A percentile compares a stretch with the other conserved stretches of the same genome.
These are phyloP conservation scores for Cryptococcus sp. DNA, from an alignment of 1,284 basidiomycete genomes.

Conservation along the genomic window DNA sequence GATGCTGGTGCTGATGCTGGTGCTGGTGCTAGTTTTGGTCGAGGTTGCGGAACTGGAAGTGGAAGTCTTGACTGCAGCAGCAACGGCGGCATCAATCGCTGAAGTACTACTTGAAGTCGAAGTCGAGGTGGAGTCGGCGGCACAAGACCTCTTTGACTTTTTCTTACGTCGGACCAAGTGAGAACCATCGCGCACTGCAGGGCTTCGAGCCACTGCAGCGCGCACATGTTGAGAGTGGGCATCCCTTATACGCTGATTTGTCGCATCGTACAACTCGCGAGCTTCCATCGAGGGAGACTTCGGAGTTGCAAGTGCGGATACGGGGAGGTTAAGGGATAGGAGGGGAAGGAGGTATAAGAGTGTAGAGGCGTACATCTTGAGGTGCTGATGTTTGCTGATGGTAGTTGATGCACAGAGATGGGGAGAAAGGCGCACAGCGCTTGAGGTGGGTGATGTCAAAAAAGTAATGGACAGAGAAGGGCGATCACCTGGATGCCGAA, in stretches of 20 bases:
- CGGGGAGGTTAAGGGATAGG: slow-evolving; percentile 5
- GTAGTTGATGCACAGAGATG: not conserved
- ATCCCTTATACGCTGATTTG: not conserved
- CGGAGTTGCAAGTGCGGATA: not conserved
- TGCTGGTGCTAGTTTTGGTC: not conserved
- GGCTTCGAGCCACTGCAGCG: not conserved
- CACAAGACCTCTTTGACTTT: not conserved
- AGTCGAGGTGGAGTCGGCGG: not conserved
- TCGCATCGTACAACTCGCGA: slow-evolving; percentile 13
- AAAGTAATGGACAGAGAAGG: not conserved
- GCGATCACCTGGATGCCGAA: not conserved
- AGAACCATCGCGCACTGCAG: not conserved
- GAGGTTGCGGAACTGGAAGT: not conserved
- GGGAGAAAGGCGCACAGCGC: not conserved
- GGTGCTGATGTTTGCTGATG: not conserved
- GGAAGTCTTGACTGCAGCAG: not conserved
- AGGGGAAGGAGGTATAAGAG: slow-evolving; percentile 24
- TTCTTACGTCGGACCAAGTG: not conserved
- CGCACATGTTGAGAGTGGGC: not conserved
- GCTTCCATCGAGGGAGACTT: slow-evolving; percentile 2
- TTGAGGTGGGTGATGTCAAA: not conserved
- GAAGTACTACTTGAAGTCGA: not conserved
- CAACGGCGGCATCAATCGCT: not conserved
- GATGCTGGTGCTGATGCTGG: not conserved
- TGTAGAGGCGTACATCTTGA: slow-evolving; percentile 14